Percentiles rank a stretch among this genome's conserved stretches.
These are phyloP conservation scores for Blastomyces percursus DNA, from an alignment of 2,329 filamentous ascomycete genomes.

Conservation along the genomic window DNA sequence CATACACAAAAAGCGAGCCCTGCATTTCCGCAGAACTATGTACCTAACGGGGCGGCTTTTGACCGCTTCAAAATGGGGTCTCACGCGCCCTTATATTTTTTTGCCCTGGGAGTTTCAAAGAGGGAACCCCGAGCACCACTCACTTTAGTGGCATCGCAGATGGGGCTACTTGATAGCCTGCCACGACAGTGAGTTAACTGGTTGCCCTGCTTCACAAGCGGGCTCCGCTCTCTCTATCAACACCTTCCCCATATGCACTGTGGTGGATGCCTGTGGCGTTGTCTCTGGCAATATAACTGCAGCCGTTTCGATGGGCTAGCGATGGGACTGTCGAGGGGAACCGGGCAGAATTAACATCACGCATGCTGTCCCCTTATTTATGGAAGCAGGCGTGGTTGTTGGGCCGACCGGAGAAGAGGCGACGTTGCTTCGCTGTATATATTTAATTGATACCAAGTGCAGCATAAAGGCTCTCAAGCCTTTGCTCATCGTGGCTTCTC, in stretches of 20 bases:
- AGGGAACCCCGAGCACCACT: background rate
- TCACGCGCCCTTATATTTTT: background rate
- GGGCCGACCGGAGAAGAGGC: background rate
- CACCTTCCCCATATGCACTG: conserved; percentile 3
- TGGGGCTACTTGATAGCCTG: conserved; percentile 9
- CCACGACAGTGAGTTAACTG: conserved; percentile 13
- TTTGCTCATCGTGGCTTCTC: background rate
- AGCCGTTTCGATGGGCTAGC: background rate
- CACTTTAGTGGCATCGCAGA: background rate
- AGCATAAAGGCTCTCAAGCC: background rate
- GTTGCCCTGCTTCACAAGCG: conserved; percentile 10
- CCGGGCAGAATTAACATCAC: background rate
- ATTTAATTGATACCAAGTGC: background rate
- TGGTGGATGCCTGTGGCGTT: conserved; percentile 11
- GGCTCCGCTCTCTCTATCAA: conserved; percentile 1
- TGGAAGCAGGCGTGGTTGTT: background rate
- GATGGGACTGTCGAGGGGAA: background rate
- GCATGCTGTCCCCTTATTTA: background rate
- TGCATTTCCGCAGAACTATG: background rate
- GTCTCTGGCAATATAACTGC: background rate
- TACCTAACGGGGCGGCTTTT: background rate
- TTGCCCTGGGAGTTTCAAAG: background rate
- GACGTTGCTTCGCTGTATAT: background rate
- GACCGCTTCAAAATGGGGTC: background rate
- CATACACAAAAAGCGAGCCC: background rate